phyloP scores from a whole-genome alignment of 2,329 filamentous ascomycete species.

The Cercospora citrullina region DNA sequence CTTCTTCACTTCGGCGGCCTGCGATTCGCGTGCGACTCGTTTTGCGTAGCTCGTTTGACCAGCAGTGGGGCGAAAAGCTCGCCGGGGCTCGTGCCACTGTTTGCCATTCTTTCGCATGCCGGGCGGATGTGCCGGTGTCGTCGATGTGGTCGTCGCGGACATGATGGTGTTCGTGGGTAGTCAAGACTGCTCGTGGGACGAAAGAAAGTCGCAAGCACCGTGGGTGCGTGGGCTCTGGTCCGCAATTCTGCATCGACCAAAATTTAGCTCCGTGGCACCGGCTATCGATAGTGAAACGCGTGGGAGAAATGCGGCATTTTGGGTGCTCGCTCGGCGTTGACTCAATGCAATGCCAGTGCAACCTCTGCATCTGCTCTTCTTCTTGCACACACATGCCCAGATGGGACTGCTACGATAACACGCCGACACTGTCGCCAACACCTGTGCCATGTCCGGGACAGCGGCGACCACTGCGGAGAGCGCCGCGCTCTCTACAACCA shows the following conservation, averaged over 20 bases:
- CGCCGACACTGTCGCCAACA: not conserved
- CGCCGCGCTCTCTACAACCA: not conserved
- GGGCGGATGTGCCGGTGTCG: constrained; percentile 35
- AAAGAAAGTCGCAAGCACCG: not conserved
- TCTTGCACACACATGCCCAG: not conserved
- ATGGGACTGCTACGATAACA: not conserved
- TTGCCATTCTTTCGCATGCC: constrained; percentile 90
- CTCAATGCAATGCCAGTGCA: not conserved
- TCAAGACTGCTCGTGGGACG: not conserved
- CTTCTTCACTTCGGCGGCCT: constrained; percentile 76
- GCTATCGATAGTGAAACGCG: constrained; percentile 2
- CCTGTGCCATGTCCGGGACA: not conserved
- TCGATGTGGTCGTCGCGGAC: constrained; percentile 30
- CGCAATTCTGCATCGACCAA: not conserved
- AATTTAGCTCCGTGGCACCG: not conserved
- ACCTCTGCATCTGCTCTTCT: not conserved
- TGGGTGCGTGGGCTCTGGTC: not conserved
- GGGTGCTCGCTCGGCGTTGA: not conserved
- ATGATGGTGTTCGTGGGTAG: constrained; percentile 18
- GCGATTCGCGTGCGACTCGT: constrained; percentile 68
- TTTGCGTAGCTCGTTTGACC: constrained; percentile 79
- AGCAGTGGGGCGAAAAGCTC: constrained; percentile 77
- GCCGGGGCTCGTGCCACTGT: constrained; percentile 85
- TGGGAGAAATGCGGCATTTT: not conserved
- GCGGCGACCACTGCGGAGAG: not conserved